Evolutionary conservation across 768 basidiomycete genomes (phyloP), one percentile per base, ranked within the genome.

Genomic region (Ramaria sp.): DNA sequence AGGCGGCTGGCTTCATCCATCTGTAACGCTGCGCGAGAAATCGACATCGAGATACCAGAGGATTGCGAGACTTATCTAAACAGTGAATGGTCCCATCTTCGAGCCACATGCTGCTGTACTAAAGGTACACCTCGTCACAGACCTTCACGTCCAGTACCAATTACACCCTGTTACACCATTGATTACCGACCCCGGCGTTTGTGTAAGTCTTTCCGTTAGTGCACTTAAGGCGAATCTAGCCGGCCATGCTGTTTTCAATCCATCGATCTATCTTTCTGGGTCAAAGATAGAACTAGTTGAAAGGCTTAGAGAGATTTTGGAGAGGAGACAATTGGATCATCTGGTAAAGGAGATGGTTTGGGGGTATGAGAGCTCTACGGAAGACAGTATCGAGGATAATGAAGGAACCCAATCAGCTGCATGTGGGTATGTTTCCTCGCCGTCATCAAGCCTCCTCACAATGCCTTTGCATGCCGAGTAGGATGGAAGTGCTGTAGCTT

Each of bases 171-270:
- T 53, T 0, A 73, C 81, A 0, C 82, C 83, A 7, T 71, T 84
- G 38, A 73, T 84, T 58, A 67, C 66, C 15, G 68, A 75, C 48
- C 74, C 79, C 4, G 57, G 62, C 7, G 59, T 68, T 17, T 78
- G 78, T 59, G 51, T 65, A 13, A 64, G 67, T 11, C 71, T 84
- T 12, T 77, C 81, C 15, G 59, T 62, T 4, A 68, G 69, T 0
- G 81, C 79, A 0, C 69, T 86, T 31, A 74, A 74, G 60, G 71
- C 78, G 11, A 86, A 86, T 61, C 73, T 86, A 4, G 69, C 70
- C 19, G 83, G 75, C 1, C 83, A 86, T 62, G 75, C 80, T 1
- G 68, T 60, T 11, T 65, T 65, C 57, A 81, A 86, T 60, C 61
- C 71, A 20, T 61, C 61, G 0, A 75, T 84, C 37, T n/a, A 72